Evolutionary conservation across 2,329 filamentous ascomycete genomes (phyloP), one percentile per base, ranked within the genome.

Genomic region (Fusarium miscanthi): DNA sequence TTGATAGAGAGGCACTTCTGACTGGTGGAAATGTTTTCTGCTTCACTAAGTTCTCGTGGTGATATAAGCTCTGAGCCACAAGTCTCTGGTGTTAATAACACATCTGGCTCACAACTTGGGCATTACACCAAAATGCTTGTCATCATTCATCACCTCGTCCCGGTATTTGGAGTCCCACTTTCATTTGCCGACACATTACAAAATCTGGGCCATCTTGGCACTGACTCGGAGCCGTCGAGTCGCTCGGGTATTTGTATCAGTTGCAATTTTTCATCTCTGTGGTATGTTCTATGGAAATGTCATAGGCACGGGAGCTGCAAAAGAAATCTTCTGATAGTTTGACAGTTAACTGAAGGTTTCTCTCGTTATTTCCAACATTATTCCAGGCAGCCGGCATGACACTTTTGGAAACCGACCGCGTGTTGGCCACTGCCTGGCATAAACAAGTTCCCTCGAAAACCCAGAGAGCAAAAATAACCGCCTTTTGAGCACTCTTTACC

Each of bases 231-330:
- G 10, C 21, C 19, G 3, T 9, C 19, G 21, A 23, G 46, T 49
- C 9, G 19, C 4, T 16, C 8, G 13, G 9, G 5, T 3, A 16
- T 11, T 30, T 11, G 19, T 30, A 30, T 30, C 25, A 8, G 13
- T 46, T 16, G 19, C 5, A 30, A 46, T 16, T 4, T 11, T 13
- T 30, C 43, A 11, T 30, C 1, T 1, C 5, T 27, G 0, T 27
- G 25, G 12, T 5, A 27, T 27, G 12, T 12, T 7, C 5, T 10
- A 30, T 16, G 6, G 9, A 6, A 25, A 25, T 25, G 23, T 5
- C 23, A 25, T 25, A 25, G 23, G 23, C 25, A 46, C 6, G 17
- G 4, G 9, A 8, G 17, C 13, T 21, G 25, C 42, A 8, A 12
- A 17, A 6, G 5, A 25, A 25, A 13, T 4, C 5, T 41, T 14